These are phyloP conservation scores for Yamagishiella unicocca DNA, from an alignment of 139 green algal genomes.

Conservation along the genomic window DNA sequence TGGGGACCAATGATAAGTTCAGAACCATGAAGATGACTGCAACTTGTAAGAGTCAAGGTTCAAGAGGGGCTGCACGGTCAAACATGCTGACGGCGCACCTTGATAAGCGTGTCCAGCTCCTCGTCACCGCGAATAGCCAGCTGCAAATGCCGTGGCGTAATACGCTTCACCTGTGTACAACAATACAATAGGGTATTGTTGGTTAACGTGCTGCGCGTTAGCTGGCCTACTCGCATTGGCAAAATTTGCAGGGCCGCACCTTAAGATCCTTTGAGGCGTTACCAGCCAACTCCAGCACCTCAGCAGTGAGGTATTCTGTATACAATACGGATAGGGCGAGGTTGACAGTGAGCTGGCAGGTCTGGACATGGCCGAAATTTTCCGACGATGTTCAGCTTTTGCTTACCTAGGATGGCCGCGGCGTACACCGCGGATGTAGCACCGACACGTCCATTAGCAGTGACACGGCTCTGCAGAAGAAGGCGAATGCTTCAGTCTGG, in stretches of 20 bases:
- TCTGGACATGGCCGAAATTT: not conserved
- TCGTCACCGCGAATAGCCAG: slow-evolving; percentile 99
- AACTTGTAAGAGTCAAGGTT: too few relatives aligned
- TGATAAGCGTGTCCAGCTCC: slow-evolving; percentile 99
- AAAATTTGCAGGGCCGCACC: slow-evolving; percentile 70
- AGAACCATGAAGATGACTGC: not conserved
- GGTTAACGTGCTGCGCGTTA: not conserved
- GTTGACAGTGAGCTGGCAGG: not conserved
- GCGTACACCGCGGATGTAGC: slow-evolving; percentile 98
- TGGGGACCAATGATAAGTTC: not conserved
- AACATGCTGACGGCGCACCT: slow-evolving; percentile 70
- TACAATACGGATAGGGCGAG: not conserved
- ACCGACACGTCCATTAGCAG: slow-evolving; percentile 96
- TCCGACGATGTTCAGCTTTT: not conserved
- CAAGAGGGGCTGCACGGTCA: too few relatives aligned
- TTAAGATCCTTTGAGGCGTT: slow-evolving; percentile 99
- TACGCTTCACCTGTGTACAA: slow-evolving; percentile 94
- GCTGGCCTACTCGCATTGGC: too few relatives aligned
- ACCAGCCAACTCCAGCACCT: slow-evolving; percentile 99
- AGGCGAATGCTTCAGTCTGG: not conserved
- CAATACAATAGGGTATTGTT: not conserved
- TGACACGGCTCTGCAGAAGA: slow-evolving; percentile 81
- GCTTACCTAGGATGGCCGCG: slow-evolving; percentile 94
- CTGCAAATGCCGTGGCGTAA: slow-evolving; percentile 98
- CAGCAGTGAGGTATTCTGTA: slow-evolving; percentile 92